Evolutionary conservation across 352 stramenopile genomes (phyloP).

Genomic region (Bremia lactucae): DNA sequence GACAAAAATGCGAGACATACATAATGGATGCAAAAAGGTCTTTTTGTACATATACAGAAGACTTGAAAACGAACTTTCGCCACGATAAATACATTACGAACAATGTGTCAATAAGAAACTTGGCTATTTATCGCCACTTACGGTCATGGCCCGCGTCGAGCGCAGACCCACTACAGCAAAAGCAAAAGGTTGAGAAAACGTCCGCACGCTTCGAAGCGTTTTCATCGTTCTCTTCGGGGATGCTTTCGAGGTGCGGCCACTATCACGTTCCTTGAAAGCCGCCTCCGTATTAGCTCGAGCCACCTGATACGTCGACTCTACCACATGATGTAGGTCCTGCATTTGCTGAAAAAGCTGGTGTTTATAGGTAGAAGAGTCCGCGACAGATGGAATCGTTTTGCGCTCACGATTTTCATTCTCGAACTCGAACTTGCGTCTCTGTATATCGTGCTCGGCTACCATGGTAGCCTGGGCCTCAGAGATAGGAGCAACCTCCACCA

Average conservation of each 20-base stretch:
- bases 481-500: conserved; percentile 16
- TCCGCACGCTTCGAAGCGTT: conserved; percentile 16
- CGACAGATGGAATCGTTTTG: conserved; percentile 14
- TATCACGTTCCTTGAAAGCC: conserved; percentile 29
- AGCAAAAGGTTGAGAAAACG: conserved; percentile 29
- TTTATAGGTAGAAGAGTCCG: conserved; percentile 27
- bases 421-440: conserved; percentile 4
- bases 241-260: conserved; percentile 19
- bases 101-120: too few relatives aligned
- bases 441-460: conserved; percentile 11
- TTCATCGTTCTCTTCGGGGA: conserved; percentile 4
- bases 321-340: conserved; percentile 51
- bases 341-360: conserved; percentile 65
- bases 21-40: too few relatives aligned
- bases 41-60: too few relatives aligned
- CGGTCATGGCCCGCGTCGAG: conserved; percentile 28
- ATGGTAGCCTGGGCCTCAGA: conserved; percentile 17
- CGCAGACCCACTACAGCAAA: conserved; percentile 34
- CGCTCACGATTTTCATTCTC: conserved; percentile 15
- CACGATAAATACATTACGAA: too few relatives aligned
- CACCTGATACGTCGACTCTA: conserved; percentile 58
- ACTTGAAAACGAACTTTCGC: too few relatives aligned
- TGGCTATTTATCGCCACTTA: conserved; percentile 17
- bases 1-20: too few relatives aligned
- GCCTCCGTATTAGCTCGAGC: conserved; percentile 43